phyloP scores from a whole-genome alignment of 345 rosid species.

The Lepidium didymum region DNA sequence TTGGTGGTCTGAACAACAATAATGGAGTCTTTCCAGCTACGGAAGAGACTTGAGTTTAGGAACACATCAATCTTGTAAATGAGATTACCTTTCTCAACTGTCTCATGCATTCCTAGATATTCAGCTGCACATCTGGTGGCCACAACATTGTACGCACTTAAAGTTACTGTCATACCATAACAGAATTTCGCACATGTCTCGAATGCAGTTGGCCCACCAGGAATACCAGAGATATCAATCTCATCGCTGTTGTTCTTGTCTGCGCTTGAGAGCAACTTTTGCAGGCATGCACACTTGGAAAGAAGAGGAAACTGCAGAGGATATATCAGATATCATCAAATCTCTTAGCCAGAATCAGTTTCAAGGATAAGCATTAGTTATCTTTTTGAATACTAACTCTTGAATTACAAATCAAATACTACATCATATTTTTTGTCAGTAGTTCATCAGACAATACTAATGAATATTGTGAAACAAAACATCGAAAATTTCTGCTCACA shows the following conservation, averaged over 20 bases:
- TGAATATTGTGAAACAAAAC: neutral
- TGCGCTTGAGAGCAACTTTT: constrained; percentile 44
- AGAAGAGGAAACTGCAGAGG: constrained; percentile 74
- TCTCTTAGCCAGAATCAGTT: neutral
- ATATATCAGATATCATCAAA: constrained; percentile 3
- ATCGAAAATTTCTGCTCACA: neutral
- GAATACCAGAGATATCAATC: constrained; percentile 58
- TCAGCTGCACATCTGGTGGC: constrained; percentile 76
- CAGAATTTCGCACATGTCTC: constrained; percentile 86
- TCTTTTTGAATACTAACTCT: neutral
- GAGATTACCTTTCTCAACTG: constrained; percentile 72
- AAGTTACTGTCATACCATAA: constrained; percentile 76
- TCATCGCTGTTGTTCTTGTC: constrained; percentile 43
- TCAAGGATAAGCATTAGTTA: neutral
- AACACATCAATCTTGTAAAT: constrained; percentile 78
- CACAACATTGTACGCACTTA: constrained; percentile 69
- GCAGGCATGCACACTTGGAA: constrained; percentile 60
- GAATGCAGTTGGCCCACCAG: constrained; percentile 73
- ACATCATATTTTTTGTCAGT: neutral
- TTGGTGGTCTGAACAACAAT: constrained; percentile 62
- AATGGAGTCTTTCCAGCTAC: constrained; percentile 91
- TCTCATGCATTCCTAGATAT: constrained; percentile 74
- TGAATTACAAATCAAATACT: neutral
- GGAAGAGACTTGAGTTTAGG: constrained; percentile 62
- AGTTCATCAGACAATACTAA: neutral